phyloP scores from a whole-genome alignment of 805 yeast genomes.

The Priceomyces melissophilus region DNA sequence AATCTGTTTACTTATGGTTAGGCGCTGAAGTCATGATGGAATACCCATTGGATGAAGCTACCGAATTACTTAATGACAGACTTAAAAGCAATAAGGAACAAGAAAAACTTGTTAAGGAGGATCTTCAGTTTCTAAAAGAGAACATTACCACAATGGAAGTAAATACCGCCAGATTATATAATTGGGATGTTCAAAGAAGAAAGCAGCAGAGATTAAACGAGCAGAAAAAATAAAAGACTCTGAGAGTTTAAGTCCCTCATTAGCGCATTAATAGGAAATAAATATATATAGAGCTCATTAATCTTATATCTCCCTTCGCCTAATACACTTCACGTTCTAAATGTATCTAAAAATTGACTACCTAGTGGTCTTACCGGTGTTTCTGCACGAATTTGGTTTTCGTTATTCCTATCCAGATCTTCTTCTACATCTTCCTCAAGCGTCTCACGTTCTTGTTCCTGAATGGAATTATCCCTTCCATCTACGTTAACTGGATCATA shows the following conservation, averaged over 20 bases:
- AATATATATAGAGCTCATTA: neutral
- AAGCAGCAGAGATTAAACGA: constrained; percentile 24
- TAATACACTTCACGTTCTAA: constrained; percentile 35
- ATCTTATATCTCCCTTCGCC: neutral
- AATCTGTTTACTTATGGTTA: constrained; percentile 82
- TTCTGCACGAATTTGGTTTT: constrained; percentile 42
- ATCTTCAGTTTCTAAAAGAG: constrained; percentile 76
- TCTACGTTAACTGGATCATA: constrained; percentile 5
- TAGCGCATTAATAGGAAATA: constrained; percentile 10
- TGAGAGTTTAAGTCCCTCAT: constrained; percentile 27
- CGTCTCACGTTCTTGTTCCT: constrained; percentile 1
- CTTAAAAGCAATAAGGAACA: constrained; percentile 60
- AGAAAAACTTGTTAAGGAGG: constrained; percentile 67
- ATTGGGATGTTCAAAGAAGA: constrained; percentile 83
- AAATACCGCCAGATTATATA: constrained; percentile 87
- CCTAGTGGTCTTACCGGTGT: constrained; percentile 63
- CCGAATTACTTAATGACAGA: constrained; percentile 60
- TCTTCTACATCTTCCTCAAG: constrained; percentile 17
- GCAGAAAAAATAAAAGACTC: constrained; percentile 22
- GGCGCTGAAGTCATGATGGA: constrained; percentile 98
- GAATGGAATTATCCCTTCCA: constrained; percentile 1
- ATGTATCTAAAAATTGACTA: constrained; percentile 57
- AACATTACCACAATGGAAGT: constrained; percentile 98
- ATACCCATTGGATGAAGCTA: constrained; percentile 87
- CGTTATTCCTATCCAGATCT: constrained; percentile 23